A percentile compares a stretch with the other conserved stretches of the same genome.
Conservation (phyloP, 2,329 filamentous ascomycete species). For the Dactylellina sp. region DNA sequence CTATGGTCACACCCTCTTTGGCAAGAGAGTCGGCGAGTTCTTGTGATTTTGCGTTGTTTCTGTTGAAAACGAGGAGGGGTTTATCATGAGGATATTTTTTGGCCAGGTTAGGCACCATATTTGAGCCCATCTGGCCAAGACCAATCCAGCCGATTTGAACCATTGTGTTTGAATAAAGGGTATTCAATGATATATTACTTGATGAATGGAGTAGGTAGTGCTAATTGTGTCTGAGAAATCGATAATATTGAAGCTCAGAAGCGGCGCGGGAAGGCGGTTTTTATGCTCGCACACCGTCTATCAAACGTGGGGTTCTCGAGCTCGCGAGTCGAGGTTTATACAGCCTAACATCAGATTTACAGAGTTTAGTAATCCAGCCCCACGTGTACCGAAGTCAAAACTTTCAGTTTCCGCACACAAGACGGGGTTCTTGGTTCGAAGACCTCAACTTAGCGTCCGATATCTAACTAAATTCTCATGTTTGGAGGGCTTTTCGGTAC, state of each 20-base stretch:
- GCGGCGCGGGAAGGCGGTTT: constrained; percentile 1
- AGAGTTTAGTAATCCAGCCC: constrained; percentile 23
- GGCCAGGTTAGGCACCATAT: constrained; percentile 85
- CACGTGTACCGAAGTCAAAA: too few species aligned
- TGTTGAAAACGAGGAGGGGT: constrained; percentile 83
- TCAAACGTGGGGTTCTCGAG: constrained; percentile 2
- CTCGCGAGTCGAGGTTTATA: constrained; percentile 25
- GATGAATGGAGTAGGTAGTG: neutral
- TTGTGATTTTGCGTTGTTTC: constrained; percentile 74
- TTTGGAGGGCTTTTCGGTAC: too few species aligned
- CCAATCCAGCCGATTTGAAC: constrained; percentile 79
- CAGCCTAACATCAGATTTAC: constrained; percentile 5
- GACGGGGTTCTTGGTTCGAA: too few species aligned
- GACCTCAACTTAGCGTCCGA: too few species aligned
- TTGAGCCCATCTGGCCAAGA: constrained; percentile 85
- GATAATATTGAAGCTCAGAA: neutral
- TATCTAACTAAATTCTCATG: too few species aligned
- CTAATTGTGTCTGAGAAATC: neutral
- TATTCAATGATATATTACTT: neutral
- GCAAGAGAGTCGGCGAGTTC: constrained; percentile 70
- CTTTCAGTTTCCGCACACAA: too few species aligned
- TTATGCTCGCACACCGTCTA: constrained; percentile 7
- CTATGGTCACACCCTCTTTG: constrained; percentile 16
- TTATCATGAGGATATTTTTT: constrained; percentile 78
- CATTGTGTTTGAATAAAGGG: constrained; percentile 32